A percentile compares a stretch with the other conserved stretches of the same genome.
Conservation (phyloP, 148 eudicot genomes). For the Suaeda aralocaspica region DNA sequence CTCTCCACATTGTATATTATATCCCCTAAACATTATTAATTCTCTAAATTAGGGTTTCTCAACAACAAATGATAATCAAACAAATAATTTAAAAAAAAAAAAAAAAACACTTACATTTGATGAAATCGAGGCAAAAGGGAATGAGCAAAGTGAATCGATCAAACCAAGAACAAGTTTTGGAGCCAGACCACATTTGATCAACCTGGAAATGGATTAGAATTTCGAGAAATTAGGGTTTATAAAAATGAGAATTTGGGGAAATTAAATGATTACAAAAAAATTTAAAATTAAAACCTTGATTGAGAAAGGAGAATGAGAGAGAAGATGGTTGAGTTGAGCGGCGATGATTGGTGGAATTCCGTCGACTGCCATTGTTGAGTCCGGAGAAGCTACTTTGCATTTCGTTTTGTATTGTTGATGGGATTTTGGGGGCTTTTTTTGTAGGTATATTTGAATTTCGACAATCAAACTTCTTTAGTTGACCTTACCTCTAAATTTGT, state of each 20-base stretch:
- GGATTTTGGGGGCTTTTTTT: no score
- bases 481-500: no score
- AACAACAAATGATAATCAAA: not conserved
- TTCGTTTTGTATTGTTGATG: not conserved
- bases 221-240: not conserved
- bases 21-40: slow-evolving; percentile 53
- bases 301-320: slow-evolving; percentile 63
- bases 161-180: slow-evolving; percentile 44
- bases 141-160: slow-evolving; percentile 81
- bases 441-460: no score
- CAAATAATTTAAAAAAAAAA: not conserved
- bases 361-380: slow-evolving; percentile 56
- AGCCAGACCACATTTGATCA: slow-evolving; percentile 89
- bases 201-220: slow-evolving; percentile 38
- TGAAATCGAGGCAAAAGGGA: slow-evolving; percentile 83
- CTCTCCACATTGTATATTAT: slow-evolving; percentile 61
- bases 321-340: slow-evolving; percentile 72
- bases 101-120: slow-evolving; percentile 48
- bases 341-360: slow-evolving; percentile 68
- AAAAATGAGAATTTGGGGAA: slow-evolving; percentile 9
- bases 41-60: not conserved
- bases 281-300: slow-evolving; percentile 41
- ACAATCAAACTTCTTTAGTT: no score
- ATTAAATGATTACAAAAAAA: not conserved
- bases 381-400: not conserved